phyloP scores from a whole-genome alignment of 2,329 filamentous ascomycete species.

The Diaporthe destruens region DNA sequence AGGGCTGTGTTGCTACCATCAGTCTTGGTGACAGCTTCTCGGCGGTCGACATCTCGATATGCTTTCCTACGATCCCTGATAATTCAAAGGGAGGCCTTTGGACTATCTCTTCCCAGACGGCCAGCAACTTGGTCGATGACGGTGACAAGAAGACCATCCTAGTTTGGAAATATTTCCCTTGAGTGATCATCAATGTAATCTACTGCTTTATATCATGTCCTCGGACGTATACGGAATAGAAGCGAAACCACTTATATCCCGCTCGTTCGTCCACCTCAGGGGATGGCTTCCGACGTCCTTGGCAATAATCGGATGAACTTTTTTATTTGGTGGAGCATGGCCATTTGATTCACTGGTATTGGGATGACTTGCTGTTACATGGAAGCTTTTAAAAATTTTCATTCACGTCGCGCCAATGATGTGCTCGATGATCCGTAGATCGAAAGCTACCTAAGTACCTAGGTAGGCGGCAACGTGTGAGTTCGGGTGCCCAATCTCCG shows the following conservation, averaged over 20 bases:
- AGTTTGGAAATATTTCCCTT: no score
- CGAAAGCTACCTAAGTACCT: no score
- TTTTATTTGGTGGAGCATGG: no score
- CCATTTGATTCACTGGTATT: neutral
- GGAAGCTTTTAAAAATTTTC: neutral
- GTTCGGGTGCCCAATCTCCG: conserved; percentile 81
- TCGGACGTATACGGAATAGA: no score
- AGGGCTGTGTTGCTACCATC: neutral
- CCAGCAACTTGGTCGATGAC: neutral
- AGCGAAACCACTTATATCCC: no score
- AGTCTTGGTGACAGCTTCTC: no score
- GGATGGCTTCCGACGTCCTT: no score
- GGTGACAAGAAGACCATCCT: neutral
- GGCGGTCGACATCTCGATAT: neutral
- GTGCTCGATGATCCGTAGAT: neutral
- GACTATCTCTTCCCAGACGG: neutral
- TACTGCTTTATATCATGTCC: no score
- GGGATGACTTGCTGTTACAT: neutral
- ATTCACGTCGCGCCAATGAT: neutral
- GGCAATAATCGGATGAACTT: no score
- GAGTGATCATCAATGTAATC: no score
- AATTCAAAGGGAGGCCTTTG: neutral
- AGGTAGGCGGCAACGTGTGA: conserved; percentile 77
- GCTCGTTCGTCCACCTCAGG: no score
- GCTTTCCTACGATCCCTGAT: neutral